These are phyloP conservation scores for Helicostylum pulchrum DNA, from an alignment of 192 early-diverging fungal genomes.

Conservation along the genomic window DNA sequence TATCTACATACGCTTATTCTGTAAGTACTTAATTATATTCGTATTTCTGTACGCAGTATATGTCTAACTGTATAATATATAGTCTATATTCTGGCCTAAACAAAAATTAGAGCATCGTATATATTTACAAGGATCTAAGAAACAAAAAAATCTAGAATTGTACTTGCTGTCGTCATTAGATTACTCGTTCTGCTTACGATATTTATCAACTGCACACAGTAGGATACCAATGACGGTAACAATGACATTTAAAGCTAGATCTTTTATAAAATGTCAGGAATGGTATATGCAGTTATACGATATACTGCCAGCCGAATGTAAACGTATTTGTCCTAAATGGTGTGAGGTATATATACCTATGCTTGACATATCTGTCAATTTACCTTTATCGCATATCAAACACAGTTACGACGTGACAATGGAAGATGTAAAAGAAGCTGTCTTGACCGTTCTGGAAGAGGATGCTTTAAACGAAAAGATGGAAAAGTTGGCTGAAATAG, in stretches of 20 bases:
- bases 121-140: neutral
- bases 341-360: constrained; percentile 30
- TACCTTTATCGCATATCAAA: constrained; percentile 15
- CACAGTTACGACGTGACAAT: constrained; percentile 13
- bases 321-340: constrained; percentile 9
- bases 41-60: too few relatives aligned
- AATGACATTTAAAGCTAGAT: constrained; percentile 18
- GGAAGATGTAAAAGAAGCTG: constrained; percentile 20
- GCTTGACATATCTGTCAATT: constrained; percentile 12
- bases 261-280: constrained; percentile 12
- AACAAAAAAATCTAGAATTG: neutral
- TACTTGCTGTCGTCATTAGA: constrained; percentile 24
- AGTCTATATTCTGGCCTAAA: constrained; percentile 18
- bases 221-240: constrained; percentile 7
- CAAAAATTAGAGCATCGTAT: constrained; percentile 7
- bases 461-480: neutral
- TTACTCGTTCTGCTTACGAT: constrained; percentile 27
- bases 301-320: constrained; percentile 1
- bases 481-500: neutral
- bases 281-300: constrained; percentile 33
- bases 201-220: neutral
- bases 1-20: constrained; percentile 4
- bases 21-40: constrained; percentile 6
- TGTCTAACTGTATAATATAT: neutral
- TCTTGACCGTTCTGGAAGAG: constrained; percentile 17